Evolutionary conservation across 768 basidiomycete genomes (phyloP), one percentile per base, ranked within the genome.

Genomic region (Mycena indigotica): DNA sequence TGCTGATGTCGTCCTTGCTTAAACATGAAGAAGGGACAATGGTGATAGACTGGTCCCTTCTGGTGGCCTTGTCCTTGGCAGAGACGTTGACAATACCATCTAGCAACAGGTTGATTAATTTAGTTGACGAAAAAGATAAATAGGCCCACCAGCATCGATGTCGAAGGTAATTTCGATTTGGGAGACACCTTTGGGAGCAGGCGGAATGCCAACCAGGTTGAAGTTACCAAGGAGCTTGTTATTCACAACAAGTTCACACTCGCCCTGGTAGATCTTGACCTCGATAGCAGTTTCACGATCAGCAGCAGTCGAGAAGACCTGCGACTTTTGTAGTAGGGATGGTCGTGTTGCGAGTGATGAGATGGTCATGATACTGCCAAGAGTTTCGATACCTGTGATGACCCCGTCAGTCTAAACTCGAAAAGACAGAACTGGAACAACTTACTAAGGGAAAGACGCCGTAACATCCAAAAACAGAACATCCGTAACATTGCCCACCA

Each of bases 261-360:
- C 97, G 69, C 97, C 97, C 78, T 99, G 97, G 83, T 86, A 99
- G 66, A 99, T 95, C 86, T 98, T 98, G 74, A 99, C 96, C 74
- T 98, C 95, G 64, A 99, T 98, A 32, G 96, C 95, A n/a, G 91
- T 96, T 77, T 99, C 97, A 52, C 97, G 96, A 61, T 99, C 97
- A 35, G 96, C 96, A 39, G 97, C 96, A 16, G 97, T 99, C 3
- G 96, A 98, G 84, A 99, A 98, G 41, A 89, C 91, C 74, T 98
- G 96, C 0, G 93, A 95, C 84, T 99, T 99, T 84, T 99, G n/a
- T 99, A 65, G 96, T 98, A 4, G 97, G 97, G 75, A 98, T 98
- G 56, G 97, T 98, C 12, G 97, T 99, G 80, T 99, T 99, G 58
- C 97, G 90, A 70, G 82, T 89, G 77, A 99, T 99, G 41, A 99